phyloP scores from a whole-genome alignment of 1,139 yeast species.

The Hansenula sp. region DNA sequence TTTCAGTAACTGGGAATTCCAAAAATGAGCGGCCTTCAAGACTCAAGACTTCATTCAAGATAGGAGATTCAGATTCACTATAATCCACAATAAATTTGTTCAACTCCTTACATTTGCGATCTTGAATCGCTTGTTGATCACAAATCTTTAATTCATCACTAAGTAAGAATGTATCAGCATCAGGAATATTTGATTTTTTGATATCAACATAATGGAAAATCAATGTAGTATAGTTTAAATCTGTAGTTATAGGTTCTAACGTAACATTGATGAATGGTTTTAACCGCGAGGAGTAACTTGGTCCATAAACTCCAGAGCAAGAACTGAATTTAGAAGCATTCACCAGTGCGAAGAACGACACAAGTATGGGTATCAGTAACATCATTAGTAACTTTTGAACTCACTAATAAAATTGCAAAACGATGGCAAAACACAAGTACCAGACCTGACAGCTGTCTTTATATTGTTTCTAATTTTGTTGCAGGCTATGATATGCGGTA shows the following conservation, averaged over 20 bases:
- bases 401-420: too few relatives aligned
- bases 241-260: background rate
- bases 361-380: background rate
- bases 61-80: background rate
- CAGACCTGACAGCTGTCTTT: too few relatives aligned
- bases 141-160: background rate
- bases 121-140: background rate
- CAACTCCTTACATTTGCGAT: background rate
- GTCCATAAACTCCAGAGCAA: slow-evolving; percentile 1
- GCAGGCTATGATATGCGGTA: too few relatives aligned
- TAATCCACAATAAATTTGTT: slow-evolving; percentile 2
- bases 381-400: background rate
- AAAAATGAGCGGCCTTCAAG: background rate
- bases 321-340: background rate
- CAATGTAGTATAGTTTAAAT: background rate
- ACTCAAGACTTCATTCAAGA: slow-evolving; percentile 1
- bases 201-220: slow-evolving; percentile 1
- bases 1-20: background rate
- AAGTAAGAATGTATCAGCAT: background rate
- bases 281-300: background rate
- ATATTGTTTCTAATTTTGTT: too few relatives aligned
- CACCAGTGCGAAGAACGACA: background rate
- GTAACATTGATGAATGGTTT: slow-evolving; percentile 2
- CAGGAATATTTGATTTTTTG: background rate
- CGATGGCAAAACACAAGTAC: too few relatives aligned